phyloP scores from a whole-genome alignment of 2,329 filamentous ascomycete species.

The Capronia coronata region DNA sequence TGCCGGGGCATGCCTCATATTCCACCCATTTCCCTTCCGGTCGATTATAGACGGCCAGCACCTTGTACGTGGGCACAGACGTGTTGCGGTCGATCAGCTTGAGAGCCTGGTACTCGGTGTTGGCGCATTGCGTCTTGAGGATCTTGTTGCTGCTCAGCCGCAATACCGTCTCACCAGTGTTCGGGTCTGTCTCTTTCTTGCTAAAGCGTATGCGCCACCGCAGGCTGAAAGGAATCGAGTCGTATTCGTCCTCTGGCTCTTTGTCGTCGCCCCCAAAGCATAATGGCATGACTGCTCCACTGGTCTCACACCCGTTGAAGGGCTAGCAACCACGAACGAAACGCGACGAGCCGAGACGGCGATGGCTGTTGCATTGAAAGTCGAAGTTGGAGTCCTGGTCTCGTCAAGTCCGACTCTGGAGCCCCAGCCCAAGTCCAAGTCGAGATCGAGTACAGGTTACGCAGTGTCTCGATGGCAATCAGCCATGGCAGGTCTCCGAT shows the following conservation, averaged over 20 bases:
- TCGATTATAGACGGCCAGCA: slow-evolving; percentile 25
- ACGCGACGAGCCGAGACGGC: background rate
- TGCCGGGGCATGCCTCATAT: slow-evolving; percentile 26
- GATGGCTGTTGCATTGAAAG: slow-evolving; percentile 8
- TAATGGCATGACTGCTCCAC: slow-evolving; percentile 19
- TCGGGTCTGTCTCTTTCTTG: slow-evolving; percentile 24
- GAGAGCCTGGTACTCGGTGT: slow-evolving; percentile 28
- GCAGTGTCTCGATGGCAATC: background rate
- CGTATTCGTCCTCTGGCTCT: slow-evolving; percentile 27
- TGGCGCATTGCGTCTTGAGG: slow-evolving; percentile 26
- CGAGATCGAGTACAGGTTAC: slow-evolving; percentile 4
- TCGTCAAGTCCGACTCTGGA: no score
- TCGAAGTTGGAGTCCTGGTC: no score
- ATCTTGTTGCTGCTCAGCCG: slow-evolving; percentile 24
- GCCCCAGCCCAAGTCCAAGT: background rate
- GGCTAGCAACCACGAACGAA: background rate
- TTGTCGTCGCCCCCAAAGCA: slow-evolving; percentile 23
- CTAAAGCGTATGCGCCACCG: slow-evolving; percentile 26
- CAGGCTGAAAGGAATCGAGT: slow-evolving; percentile 23
- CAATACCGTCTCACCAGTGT: slow-evolving; percentile 22
- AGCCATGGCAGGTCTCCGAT: slow-evolving; percentile 10
- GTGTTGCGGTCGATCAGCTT: slow-evolving; percentile 26
- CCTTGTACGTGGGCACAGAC: slow-evolving; percentile 25
- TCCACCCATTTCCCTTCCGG: slow-evolving; percentile 27
- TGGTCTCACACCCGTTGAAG: background rate